Evolutionary conservation across 176 grass and related monocot genomes (phyloP).

Genomic region (Rhynchospora pubera): DNA sequence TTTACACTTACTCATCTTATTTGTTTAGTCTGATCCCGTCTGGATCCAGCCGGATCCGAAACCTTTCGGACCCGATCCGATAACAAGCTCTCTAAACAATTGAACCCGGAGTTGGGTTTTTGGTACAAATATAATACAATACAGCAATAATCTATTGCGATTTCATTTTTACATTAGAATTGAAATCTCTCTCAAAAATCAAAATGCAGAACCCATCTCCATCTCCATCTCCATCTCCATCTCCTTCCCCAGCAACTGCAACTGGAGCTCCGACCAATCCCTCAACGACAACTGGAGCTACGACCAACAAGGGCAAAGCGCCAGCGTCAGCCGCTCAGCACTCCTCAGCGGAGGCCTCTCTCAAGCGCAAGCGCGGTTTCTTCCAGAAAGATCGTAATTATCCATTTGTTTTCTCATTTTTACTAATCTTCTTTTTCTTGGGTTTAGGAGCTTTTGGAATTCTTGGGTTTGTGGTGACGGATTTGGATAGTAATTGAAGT

Average conservation of each 20-base stretch:
- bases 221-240: too few species aligned
- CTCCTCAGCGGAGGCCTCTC: constrained; percentile 26
- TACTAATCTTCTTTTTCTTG: neutral
- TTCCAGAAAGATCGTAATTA: constrained; percentile 85
- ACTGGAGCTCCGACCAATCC: neutral
- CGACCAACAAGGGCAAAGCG: constrained; percentile 10
- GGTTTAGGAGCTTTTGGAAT: neutral
- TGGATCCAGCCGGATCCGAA: too few species aligned
- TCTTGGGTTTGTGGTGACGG: neutral
- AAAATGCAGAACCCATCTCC: neutral
- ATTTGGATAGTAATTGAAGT: neutral
- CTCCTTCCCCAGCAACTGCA: neutral
- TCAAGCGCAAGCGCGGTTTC: constrained; percentile 90
- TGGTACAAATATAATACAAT: too few species aligned
- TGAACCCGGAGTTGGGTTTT: too few species aligned
- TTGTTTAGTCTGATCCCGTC: too few species aligned
- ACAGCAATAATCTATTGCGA: too few species aligned
- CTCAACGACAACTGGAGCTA: neutral
- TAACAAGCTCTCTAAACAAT: too few species aligned
- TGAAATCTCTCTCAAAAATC: neutral
- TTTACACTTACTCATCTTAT: too few species aligned
- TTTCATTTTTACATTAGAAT: neutral
- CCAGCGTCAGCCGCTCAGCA: constrained; percentile 18
- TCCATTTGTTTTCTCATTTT: neutral
- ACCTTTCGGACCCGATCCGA: too few species aligned